Percentiles rank a stretch among this genome's conserved stretches.
Evolutionary conservation across 352 stramenopile species (phyloP).

Genomic region (Pythium brassicae): DNA sequence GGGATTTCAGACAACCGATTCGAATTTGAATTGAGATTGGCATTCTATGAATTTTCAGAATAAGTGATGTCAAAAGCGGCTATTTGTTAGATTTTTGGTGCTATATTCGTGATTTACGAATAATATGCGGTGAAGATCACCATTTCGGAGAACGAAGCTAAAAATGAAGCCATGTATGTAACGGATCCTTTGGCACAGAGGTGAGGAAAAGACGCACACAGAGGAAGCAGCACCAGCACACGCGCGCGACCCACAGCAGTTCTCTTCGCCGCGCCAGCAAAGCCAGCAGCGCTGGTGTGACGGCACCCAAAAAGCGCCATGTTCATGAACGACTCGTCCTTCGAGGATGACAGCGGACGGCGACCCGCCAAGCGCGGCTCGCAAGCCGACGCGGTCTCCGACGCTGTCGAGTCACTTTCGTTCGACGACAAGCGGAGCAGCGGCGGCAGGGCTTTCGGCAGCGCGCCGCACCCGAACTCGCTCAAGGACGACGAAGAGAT

Average conservation of each 20-base stretch:
- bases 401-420: slow-evolving; percentile 59
- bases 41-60: too few species aligned
- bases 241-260: not conserved
- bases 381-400: slow-evolving; percentile 32
- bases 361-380: slow-evolving; percentile 19
- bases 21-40: too few species aligned
- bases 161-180: too few species aligned
- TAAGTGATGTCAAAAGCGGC: too few species aligned
- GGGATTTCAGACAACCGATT: too few species aligned
- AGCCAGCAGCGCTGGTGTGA: not conserved
- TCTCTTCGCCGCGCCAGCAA: too few species aligned
- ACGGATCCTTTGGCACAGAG: too few species aligned
- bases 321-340: slow-evolving; percentile 81
- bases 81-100: too few species aligned
- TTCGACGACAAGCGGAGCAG: slow-evolving; percentile 43
- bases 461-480: slow-evolving; percentile 62
- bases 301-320: slow-evolving; percentile 21
- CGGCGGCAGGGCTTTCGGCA: slow-evolving; percentile 12
- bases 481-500: slow-evolving; percentile 80
- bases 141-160: too few species aligned
- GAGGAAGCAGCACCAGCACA: not conserved
- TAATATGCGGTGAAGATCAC: too few species aligned
- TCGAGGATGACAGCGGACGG: slow-evolving; percentile 52
- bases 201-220: too few species aligned
- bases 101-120: too few species aligned